Evolutionary conservation across 1,284 basidiomycete genomes (phyloP), one percentile per base, ranked within the genome.

Genomic region (Naganishia sp.): DNA sequence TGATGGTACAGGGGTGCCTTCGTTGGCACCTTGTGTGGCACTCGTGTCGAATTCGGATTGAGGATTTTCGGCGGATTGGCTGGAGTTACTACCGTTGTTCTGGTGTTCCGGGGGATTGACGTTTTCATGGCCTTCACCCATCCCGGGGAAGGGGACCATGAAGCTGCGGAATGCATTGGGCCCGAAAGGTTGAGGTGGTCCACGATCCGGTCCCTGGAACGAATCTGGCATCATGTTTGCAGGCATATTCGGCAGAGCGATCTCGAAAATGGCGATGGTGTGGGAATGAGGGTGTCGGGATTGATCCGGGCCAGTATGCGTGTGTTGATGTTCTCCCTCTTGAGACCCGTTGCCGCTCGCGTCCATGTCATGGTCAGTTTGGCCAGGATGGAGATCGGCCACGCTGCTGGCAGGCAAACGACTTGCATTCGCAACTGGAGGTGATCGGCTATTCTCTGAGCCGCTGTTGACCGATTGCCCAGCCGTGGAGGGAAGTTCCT

Each of bases 191-290:
- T 51, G 58, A 21, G 58, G 21, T n/a, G 35, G 32, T 18, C 32
- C 42, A 25, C 50, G 47, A 17, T 61, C 50, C 15, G 41, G 9
- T 15, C 58, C 58, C 31, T 61, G 58, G 25, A 61, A 61, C 5
- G 58, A 25, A n/a, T 61, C 47, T 13, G 58, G 58, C 58, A 61
- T 41, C 58, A 61, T 61, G 31, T 61, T 35, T 13, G 47, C 47
- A 21, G 47, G 47, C 47, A 61, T 51, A n/a, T 61, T 47, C 15
- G 58, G 58, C 13, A 61, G 25, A 21, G 58, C 47, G 39, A 61
- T 61, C 42, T 61, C 58, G 35, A 61, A 61, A 21, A 61, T 61
- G 11, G 58, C 58, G 23, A 61, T 61, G 4, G 58, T 61, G 23
- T 50, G 47, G 15, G 58, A 39, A 5, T 49, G 45, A 39, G 35